Conservation (phyloP, 192 early-diverging fungal genomes). For the Diversispora eburnea region DNA sequence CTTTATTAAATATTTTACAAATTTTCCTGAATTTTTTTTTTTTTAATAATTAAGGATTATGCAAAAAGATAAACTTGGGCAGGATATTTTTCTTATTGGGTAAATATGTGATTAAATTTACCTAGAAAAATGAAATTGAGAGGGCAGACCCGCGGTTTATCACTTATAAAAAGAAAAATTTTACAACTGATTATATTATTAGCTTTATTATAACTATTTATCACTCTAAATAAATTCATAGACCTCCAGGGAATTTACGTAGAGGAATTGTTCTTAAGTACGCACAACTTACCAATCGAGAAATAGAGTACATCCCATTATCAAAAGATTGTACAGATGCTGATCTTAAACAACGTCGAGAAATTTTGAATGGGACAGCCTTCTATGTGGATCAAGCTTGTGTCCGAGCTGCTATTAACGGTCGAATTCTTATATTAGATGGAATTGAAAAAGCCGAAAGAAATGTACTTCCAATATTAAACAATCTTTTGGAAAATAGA, state of each 20-base stretch:
- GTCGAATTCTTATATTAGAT: conserved; percentile 56
- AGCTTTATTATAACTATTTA: not conserved
- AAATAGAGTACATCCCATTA: conserved; percentile 71
- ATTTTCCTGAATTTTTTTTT: not conserved
- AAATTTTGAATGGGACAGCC: conserved; percentile 59
- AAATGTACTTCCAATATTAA: conserved; percentile 80
- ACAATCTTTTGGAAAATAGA: conserved; percentile 82
- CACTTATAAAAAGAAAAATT: not conserved
- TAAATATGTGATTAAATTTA: conserved; percentile 17
- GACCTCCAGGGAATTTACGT: conserved; percentile 66
- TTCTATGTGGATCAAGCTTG: conserved; percentile 61
- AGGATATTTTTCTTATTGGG: conserved; percentile 82
- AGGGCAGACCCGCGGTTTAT: no score
- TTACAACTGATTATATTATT: not conserved
- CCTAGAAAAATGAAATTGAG: not conserved
- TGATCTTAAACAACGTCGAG: conserved; percentile 79
- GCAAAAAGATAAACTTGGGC: conserved; percentile 75
- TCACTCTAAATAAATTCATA: conserved; percentile 10
- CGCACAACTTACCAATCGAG: conserved; percentile 55
- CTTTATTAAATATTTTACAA: no score
- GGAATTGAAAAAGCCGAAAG: conserved; percentile 79
- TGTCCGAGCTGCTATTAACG: conserved; percentile 61
- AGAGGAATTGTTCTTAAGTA: conserved; percentile 67
- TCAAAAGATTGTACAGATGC: conserved; percentile 74
- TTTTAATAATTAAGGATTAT: conserved; percentile 65